A percentile compares a stretch with the other conserved stretches of the same genome.
Evolutionary conservation across 331 rosid species (phyloP).

Genomic region (Spiraea crenata): DNA sequence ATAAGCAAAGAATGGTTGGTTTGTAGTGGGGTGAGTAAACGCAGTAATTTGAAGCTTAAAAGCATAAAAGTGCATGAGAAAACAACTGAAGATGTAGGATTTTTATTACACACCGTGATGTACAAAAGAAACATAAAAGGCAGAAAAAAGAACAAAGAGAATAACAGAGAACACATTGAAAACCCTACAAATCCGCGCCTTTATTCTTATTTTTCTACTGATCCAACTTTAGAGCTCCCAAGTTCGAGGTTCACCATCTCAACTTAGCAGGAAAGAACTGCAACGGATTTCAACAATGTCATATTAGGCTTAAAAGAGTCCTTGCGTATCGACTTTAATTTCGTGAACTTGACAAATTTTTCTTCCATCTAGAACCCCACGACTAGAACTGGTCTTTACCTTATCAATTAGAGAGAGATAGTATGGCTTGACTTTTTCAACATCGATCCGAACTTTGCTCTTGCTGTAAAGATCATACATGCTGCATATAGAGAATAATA

Average conservation of each 20-base stretch:
- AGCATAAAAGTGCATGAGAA: not conserved
- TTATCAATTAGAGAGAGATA: constrained; percentile 27
- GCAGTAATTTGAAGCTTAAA: not conserved
- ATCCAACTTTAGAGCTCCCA: constrained; percentile 1
- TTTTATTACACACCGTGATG: not conserved
- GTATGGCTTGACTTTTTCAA: constrained; percentile 23
- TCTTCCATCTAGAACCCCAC: not conserved
- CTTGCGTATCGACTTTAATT: not conserved
- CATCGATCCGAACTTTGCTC: constrained; percentile 24
- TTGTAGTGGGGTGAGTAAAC: too few species aligned
- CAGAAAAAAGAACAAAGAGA: not conserved
- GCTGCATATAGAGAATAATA: constrained; percentile 9
- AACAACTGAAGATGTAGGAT: constrained; percentile 3
- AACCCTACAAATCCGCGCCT: not conserved
- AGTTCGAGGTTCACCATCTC: constrained; percentile 22
- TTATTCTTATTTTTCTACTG: not conserved
- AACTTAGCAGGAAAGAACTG: constrained; percentile 24
- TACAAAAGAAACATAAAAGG: not conserved
- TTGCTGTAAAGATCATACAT: constrained; percentile 30
- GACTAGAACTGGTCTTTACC: not conserved
- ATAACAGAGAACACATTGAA: not conserved
- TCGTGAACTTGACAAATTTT: not conserved
- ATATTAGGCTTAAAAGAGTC: not conserved
- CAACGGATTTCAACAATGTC: not conserved
- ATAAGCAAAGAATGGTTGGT: too few species aligned